Conservation (phyloP, 2,329 filamentous ascomycete genomes). For the Epichloe glyceriae region DNA sequence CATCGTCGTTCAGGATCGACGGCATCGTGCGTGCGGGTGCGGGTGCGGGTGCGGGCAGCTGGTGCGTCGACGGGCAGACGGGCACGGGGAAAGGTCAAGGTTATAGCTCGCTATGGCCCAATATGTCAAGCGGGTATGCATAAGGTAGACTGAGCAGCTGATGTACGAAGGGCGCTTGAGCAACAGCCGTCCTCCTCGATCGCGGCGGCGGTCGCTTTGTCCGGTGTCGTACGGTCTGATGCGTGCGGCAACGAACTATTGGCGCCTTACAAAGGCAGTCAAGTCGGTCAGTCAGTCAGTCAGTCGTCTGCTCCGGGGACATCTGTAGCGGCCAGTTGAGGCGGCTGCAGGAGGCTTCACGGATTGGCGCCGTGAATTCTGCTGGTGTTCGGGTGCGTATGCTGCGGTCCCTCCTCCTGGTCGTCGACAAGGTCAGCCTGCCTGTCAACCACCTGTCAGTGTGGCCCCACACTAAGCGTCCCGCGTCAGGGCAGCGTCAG, state of each 20-base stretch:
- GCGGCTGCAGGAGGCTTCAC: not conserved
- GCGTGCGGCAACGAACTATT: not conserved
- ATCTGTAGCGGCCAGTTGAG: not conserved
- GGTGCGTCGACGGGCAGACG: not conserved
- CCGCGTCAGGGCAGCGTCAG: too few relatives aligned
- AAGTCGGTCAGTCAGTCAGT: not conserved
- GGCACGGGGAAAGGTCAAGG: not conserved
- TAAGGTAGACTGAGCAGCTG: not conserved
- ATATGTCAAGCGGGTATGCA: not conserved
- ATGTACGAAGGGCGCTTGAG: not conserved
- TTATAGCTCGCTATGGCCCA: not conserved
- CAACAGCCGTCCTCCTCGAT: not conserved
- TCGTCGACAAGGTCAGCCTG: too few relatives aligned
- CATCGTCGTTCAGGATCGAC: constrained; percentile 71
- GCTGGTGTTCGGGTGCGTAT: too few relatives aligned
- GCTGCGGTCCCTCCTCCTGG: too few relatives aligned
- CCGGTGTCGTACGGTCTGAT: too few relatives aligned
- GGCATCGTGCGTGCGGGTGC: constrained; percentile 29
- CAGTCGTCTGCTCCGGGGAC: not conserved
- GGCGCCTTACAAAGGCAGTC: not conserved
- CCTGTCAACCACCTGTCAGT: too few relatives aligned
- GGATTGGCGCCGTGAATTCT: too few relatives aligned
- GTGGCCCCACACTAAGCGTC: too few relatives aligned
- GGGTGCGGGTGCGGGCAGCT: constrained; percentile 7
- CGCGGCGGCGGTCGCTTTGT: not conserved